Evolutionary conservation across 2,329 filamentous ascomycete genomes (phyloP).

Genomic region (Albophoma yamanashiensis): DNA sequence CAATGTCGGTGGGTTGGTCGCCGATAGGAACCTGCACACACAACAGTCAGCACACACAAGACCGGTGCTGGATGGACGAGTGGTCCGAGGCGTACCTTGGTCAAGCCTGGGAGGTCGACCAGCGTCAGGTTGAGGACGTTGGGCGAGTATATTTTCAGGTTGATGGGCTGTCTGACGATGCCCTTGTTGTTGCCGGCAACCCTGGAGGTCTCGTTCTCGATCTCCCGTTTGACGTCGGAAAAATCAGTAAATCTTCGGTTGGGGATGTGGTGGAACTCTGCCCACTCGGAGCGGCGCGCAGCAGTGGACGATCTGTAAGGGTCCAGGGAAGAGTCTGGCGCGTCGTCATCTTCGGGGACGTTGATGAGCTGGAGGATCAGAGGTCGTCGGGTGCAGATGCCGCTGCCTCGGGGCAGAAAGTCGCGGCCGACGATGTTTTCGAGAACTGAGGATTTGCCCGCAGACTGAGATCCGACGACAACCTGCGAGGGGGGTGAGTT

Average conservation of each 20-base stretch:
- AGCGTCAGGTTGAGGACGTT: slow-evolving; percentile 93
- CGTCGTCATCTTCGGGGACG: slow-evolving; percentile 65
- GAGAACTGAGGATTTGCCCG: slow-evolving; percentile 94
- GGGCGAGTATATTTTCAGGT: slow-evolving; percentile 96
- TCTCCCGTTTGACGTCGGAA: slow-evolving; percentile 85
- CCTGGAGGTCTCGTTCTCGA: slow-evolving; percentile 90
- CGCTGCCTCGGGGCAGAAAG: slow-evolving; percentile 90
- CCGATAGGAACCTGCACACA: slow-evolving; percentile 73
- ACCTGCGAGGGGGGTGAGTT: slow-evolving; percentile 47
- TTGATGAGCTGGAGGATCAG: slow-evolving; percentile 98
- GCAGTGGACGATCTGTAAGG: slow-evolving; percentile 72
- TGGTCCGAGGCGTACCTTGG: slow-evolving; percentile 54
- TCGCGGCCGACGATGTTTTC: slow-evolving; percentile 98
- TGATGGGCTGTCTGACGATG: slow-evolving; percentile 95
- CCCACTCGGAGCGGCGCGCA: slow-evolving; percentile 62
- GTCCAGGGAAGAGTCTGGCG: slow-evolving; percentile 52
- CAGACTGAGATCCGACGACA: slow-evolving; percentile 95
- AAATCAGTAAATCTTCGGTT: slow-evolving; percentile 87
- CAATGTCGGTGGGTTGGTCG: slow-evolving; percentile 93
- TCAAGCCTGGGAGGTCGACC: slow-evolving; percentile 90
- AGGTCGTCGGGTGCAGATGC: slow-evolving; percentile 89
- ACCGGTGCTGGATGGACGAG: neutral
- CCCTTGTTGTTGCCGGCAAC: slow-evolving; percentile 94
- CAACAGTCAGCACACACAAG: slow-evolving; percentile 8
- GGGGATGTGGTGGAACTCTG: slow-evolving; percentile 92